These are phyloP conservation scores for Colletotrichum brevisporum DNA, from an alignment of 2,329 filamentous ascomycete species.

Conservation along the genomic window DNA sequence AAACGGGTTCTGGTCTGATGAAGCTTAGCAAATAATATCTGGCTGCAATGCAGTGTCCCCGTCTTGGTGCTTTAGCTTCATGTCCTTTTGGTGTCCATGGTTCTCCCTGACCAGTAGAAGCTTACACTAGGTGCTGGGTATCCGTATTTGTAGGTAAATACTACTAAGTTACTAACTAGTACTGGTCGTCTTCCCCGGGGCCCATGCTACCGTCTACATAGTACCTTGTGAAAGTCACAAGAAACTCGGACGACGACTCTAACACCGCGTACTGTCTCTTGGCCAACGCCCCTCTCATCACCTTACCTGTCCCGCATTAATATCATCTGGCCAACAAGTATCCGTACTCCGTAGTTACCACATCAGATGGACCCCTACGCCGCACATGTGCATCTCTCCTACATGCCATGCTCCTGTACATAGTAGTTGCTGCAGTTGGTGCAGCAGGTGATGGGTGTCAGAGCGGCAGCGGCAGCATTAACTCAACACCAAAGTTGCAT, in stretches of 20 bases:
- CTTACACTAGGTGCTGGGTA: no score
- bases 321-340: background rate
- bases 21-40: slow-evolving; percentile 9
- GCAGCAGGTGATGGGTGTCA: background rate
- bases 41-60: slow-evolving; percentile 15
- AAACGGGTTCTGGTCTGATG: slow-evolving; percentile 35
- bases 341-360: background rate
- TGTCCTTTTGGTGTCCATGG: no score
- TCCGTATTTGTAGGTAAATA: no score
- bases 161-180: no score
- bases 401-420: background rate
- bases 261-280: background rate
- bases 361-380: background rate
- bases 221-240: background rate
- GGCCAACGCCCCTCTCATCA: slow-evolving; percentile 2
- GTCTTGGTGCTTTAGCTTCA: slow-evolving; percentile 7
- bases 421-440: background rate
- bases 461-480: background rate
- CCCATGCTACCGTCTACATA: no score
- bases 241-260: slow-evolving; percentile 5
- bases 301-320: background rate
- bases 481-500: background rate
- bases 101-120: no score
- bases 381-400: background rate
- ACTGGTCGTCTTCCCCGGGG: no score